Evolutionary conservation across 257 asterid species (phyloP), one percentile per base, ranked within the genome.

Genomic region (Phtheirospermum japonicum): DNA sequence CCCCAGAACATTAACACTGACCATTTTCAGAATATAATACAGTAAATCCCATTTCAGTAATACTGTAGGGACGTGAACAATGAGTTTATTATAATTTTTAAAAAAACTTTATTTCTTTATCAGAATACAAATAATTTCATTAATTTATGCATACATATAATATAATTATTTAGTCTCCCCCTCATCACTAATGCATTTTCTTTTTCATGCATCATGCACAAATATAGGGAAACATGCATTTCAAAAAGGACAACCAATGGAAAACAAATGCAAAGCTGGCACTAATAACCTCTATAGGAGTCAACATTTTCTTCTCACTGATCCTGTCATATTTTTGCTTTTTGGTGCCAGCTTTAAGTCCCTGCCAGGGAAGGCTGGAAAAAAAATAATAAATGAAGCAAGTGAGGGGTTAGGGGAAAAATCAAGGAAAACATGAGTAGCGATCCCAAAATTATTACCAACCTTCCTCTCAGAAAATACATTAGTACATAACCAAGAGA

Each of bases 401-500:
- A 5, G 23, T 48, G n/a, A 0, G 7, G n/a, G n/a, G 9, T 11
- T 23, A 53, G 51, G 71, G 60, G 60, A 46, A 40, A 37, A 20
- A 37, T 34, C 45, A 77, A 10, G 31, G 20, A 55, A 36, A 40
- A 54, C 30, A 63, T 31, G 57, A 48, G 53, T 50, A 50, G 6
- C 19, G 46, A 59, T 16, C 52, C 60, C 23, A 31, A 42, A 68
- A 34, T 60, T 70, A 73, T 4, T 57, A 88, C 98, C 79, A 71
- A 89, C 98, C 98, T 91, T 79, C 98, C 98, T 70, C 98, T 84
- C 57, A 91, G 90, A 73, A 91, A 91, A 76, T 91, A 91, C 98
- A 91, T 86, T 54, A 91, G 90, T 80, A 88, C 96, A 80, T 82
- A 90, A 69, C 98, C 98, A 73, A 90, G 96, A 69, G 98, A 90